A percentile compares a stretch with the other conserved stretches of the same genome.
These are phyloP conservation scores for Claviceps fusiformis DNA, from an alignment of 2,329 filamentous ascomycete species.

Conservation along the genomic window DNA sequence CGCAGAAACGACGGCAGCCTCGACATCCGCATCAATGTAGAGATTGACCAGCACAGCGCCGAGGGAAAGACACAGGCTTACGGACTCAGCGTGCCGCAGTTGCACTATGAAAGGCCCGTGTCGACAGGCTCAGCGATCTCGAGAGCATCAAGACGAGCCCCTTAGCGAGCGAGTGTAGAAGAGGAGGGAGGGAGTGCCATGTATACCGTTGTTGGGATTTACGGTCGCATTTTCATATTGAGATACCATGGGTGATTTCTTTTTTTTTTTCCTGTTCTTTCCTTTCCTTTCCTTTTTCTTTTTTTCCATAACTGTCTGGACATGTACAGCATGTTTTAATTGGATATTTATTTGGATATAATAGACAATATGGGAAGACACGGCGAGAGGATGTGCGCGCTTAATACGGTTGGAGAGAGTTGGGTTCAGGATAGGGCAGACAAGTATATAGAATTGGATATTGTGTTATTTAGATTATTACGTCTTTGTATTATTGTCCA, in stretches of 20 bases:
- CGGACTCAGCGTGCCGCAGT: constrained; percentile 67
- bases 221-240: neutral
- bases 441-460: no score
- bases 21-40: constrained; percentile 75
- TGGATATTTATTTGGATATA: no score
- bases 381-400: no score
- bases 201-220: neutral
- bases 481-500: no score
- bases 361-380: neutral
- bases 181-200: neutral
- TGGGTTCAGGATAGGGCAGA: no score
- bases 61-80: constrained; percentile 72
- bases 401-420: no score
- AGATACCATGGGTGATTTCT: neutral
- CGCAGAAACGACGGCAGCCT: constrained; percentile 46
- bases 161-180: neutral
- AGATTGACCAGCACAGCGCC: constrained; percentile 71
- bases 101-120: constrained; percentile 27
- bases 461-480: no score
- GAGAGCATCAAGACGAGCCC: constrained; percentile 3
- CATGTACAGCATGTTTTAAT: no score
- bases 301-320: neutral
- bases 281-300: neutral
- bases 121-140: neutral
- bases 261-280: neutral